A percentile compares a stretch with the other conserved stretches of the same genome.
Conservation (phyloP, 805 yeast genomes). For the Candida caryicola region DNA sequence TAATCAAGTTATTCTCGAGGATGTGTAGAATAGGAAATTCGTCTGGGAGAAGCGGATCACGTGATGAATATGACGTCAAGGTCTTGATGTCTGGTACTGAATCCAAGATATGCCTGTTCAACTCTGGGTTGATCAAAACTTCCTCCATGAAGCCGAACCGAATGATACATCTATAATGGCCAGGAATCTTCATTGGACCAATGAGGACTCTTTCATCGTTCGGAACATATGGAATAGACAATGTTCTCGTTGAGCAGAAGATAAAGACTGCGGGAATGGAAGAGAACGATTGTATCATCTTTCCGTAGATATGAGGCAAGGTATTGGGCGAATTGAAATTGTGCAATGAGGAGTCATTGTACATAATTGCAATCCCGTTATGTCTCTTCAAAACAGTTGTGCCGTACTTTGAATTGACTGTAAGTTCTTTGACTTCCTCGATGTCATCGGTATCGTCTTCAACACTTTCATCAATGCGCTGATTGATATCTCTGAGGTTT, state of each 20-base stretch:
- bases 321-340: slow-evolving; percentile 43
- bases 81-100: slow-evolving; percentile 17
- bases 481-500: slow-evolving; percentile 1
- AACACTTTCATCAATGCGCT: not conserved
- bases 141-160: slow-evolving; percentile 51
- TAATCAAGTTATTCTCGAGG: slow-evolving; percentile 27
- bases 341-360: slow-evolving; percentile 35
- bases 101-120: slow-evolving; percentile 19
- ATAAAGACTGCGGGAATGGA: slow-evolving; percentile 44
- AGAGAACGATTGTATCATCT: slow-evolving; percentile 38
- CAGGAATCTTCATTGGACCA: slow-evolving; percentile 39
- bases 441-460: slow-evolving; percentile 2
- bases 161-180: slow-evolving; percentile 48
- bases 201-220: slow-evolving; percentile 39
- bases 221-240: slow-evolving; percentile 42
- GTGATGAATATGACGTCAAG: slow-evolving; percentile 8
- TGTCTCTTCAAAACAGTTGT: slow-evolving; percentile 16
- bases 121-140: slow-evolving; percentile 18
- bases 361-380: slow-evolving; percentile 42
- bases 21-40: slow-evolving; percentile 26
- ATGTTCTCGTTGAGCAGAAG: slow-evolving; percentile 41
- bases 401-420: slow-evolving; percentile 22
- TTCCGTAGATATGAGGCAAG: slow-evolving; percentile 41
- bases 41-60: slow-evolving; percentile 1
- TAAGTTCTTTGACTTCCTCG: slow-evolving; percentile 4